Evolutionary conservation across 2,329 filamentous ascomycete species (phyloP), one percentile per base, ranked within the genome.

Genomic region (Hypocreales sp.): DNA sequence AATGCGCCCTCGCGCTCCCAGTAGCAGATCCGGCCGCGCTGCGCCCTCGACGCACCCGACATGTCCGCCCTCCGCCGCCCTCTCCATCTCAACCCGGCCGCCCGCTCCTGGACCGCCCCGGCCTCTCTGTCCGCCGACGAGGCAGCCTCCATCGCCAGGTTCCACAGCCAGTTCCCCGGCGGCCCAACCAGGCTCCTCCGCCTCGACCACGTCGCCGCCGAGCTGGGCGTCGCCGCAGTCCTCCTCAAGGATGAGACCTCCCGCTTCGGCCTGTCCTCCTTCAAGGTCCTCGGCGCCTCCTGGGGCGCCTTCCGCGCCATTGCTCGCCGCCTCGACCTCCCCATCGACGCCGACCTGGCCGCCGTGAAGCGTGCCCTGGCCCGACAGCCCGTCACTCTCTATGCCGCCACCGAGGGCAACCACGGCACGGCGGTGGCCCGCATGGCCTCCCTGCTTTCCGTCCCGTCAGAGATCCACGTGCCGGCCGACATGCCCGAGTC

Each of bases 201-300:
- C 0, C 54, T 83, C 0, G 53, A 60, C 0, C 39, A 50, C 0
- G 35, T 82, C 1, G 74, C 78, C 0, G 37, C 52, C 3, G 59
- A 72, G 10, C 47, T 83, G 0, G 65, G 65, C 0, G 51, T 81
- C 8, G 49, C 51, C 1, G 52, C 60, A 5, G 56, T 86, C 4
- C 60, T 73, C 20, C 41, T 84, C 35, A 87, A 87, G 42, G 70
- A 84, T 39, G 79, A 87, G 46, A 72, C 67, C 16, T 57, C 52
- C 28, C 65, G 79, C 5, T 68, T 82, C 20, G 72, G 73, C 0
- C 58, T 86, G 2, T 76, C 77, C 0, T 66, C 79, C 0, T 87
- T 86, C 3, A 90, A 90, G 48, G 79, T 86, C 24, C 63, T 86
- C 0, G 81, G 80, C 13, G 79, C 80, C 1, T 79, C 75, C 1